These are phyloP conservation scores for Lipomyces oligophaga DNA, from an alignment of 805 yeast species.

Conservation along the genomic window DNA sequence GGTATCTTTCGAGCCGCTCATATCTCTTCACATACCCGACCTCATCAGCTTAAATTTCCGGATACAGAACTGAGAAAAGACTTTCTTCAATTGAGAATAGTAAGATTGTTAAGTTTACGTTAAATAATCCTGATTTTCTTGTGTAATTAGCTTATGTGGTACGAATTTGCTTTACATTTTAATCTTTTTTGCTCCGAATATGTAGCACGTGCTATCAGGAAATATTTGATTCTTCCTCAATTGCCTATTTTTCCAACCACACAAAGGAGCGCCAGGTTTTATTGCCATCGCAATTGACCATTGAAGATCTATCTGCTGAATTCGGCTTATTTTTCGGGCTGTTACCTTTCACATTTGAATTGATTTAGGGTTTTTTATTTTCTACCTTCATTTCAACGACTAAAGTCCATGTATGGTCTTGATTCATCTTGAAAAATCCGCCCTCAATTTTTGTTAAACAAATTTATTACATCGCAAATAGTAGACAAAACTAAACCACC, in stretches of 20 bases:
- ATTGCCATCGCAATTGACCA: slow-evolving; percentile 1
- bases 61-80: neutral
- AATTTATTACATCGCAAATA: too few species aligned
- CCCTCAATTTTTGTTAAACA: too few species aligned
- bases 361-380: too few species aligned
- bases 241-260: neutral
- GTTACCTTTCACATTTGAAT: too few species aligned
- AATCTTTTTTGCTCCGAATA: neutral
- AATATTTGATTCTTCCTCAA: neutral
- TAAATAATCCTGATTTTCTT: slow-evolving; percentile 7
- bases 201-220: too few species aligned
- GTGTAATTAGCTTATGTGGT: slow-evolving; percentile 15
- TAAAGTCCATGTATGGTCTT: too few species aligned
- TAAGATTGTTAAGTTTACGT: slow-evolving; percentile 3
- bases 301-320: neutral
- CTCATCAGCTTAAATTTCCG: slow-evolving; percentile 7
- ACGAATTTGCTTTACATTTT: neutral
- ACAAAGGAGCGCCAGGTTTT: neutral
- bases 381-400: too few species aligned
- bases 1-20: slow-evolving; percentile 10
- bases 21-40: slow-evolving; percentile 5
- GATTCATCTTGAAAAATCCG: too few species aligned
- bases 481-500: too few species aligned
- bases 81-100: slow-evolving; percentile 10
- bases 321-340: too few species aligned